Percentiles rank a stretch among this genome's conserved stretches.
These are phyloP conservation scores for Cercospora zeae-maydis DNA, from an alignment of 2,329 filamentous ascomycete genomes.

Conservation along the genomic window DNA sequence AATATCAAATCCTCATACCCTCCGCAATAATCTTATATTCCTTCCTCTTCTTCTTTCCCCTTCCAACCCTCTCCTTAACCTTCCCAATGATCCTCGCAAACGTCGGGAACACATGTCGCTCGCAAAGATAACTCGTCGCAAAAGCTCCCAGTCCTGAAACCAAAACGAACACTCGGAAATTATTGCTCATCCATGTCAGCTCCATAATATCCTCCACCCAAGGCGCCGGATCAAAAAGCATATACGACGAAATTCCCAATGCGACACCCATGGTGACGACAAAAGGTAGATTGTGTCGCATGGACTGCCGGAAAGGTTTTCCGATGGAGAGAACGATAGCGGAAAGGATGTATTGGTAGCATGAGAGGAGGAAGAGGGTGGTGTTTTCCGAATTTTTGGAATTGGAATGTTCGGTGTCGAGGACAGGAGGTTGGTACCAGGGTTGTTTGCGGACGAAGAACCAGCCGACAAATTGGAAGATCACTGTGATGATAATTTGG, in stretches of 20 bases:
- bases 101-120: constrained; percentile 66
- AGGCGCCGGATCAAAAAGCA: constrained; percentile 70
- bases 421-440: constrained; percentile 80
- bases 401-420: constrained; percentile 76
- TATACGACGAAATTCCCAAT: constrained; percentile 67
- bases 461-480: constrained; percentile 72
- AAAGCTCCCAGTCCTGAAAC: constrained; percentile 68
- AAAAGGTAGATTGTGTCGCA: constrained; percentile 80
- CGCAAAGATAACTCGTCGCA: constrained; percentile 63
- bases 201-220: constrained; percentile 77
- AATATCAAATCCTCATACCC: constrained; percentile 43
- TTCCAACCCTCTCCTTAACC: constrained; percentile 54
- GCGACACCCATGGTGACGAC: constrained; percentile 69
- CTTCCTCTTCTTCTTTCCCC: constrained; percentile 71
- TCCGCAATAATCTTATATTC: constrained; percentile 80
- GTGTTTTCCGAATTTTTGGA: constrained; percentile 93
- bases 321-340: constrained; percentile 90
- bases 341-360: constrained; percentile 91
- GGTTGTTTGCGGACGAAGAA: constrained; percentile 70
- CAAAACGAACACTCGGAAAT: constrained; percentile 72
- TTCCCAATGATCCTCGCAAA: constrained; percentile 66
- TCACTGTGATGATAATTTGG: constrained; percentile 77
- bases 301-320: constrained; percentile 78
- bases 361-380: constrained; percentile 80
- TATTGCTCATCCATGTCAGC: constrained; percentile 68